Percentiles rank a stretch among this genome's conserved stretches.
Evolutionary conservation across 2,329 filamentous ascomycete genomes (phyloP).

Genomic region (Oidium heveae): DNA sequence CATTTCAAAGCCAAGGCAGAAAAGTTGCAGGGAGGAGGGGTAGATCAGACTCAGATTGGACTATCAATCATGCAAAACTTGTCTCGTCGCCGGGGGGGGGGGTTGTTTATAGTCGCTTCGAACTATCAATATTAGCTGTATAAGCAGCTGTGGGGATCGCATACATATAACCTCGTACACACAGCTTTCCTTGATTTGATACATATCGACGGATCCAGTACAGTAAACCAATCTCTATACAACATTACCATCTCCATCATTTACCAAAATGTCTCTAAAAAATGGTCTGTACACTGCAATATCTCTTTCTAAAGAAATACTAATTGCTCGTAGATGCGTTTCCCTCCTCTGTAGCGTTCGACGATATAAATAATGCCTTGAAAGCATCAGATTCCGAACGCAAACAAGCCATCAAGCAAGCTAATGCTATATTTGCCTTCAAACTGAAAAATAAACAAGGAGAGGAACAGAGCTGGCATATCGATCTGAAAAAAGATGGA

Average conservation of each 20-base stretch:
- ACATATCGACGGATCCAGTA: no score
- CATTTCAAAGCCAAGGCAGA: no score
- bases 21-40: no score
- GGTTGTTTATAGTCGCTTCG: no score
- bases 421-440: slow-evolving; percentile 71
- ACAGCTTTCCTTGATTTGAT: no score
- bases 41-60: no score
- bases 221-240: background rate
- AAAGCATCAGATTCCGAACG: slow-evolving; percentile 42
- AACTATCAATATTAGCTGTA: no score
- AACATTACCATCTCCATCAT: background rate
- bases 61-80: no score
- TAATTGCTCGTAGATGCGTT: slow-evolving; percentile 36
- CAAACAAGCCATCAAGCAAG: slow-evolving; percentile 75
- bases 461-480: slow-evolving; percentile 69
- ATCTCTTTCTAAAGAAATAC: background rate
- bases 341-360: slow-evolving; percentile 77
- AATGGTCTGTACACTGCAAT: background rate
- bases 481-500: slow-evolving; percentile 83
- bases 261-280: background rate
- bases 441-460: slow-evolving; percentile 69
- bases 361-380: slow-evolving; percentile 56
- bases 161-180: no score
- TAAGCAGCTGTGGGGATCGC: no score
- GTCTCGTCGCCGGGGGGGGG: no score